Evolutionary conservation across 805 yeast species (phyloP).

Genomic region (Starmerella vaccinii): DNA sequence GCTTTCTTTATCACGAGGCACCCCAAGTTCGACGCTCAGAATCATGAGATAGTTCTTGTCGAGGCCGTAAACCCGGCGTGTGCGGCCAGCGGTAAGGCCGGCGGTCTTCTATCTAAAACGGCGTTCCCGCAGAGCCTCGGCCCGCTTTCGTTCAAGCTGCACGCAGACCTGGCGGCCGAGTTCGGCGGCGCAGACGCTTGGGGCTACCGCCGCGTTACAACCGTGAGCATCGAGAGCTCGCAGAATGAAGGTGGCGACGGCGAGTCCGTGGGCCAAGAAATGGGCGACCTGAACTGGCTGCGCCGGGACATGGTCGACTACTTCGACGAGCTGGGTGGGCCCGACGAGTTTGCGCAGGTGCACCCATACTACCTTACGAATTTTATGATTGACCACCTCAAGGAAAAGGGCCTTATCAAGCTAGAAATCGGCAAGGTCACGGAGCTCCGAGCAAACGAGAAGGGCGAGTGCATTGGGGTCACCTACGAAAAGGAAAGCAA

Average conservation of each 20-base stretch:
- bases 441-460: conserved; percentile 51
- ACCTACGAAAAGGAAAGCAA: conserved; percentile 38
- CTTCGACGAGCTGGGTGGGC: conserved; percentile 74
- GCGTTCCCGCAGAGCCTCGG: conserved; percentile 95
- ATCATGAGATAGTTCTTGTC: conserved; percentile 70
- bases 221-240: conserved; percentile 58
- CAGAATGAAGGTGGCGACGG: conserved; percentile 2
- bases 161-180: conserved; percentile 67
- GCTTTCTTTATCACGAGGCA: conserved; percentile 82
- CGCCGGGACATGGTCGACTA: conserved; percentile 50
- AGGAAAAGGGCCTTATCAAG: conserved; percentile 74
- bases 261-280: neutral
- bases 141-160: conserved; percentile 74
- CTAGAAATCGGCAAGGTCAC: conserved; percentile 75
- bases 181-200: conserved; percentile 78
- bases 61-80: conserved; percentile 92
- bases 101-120: conserved; percentile 89
- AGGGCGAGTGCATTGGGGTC: conserved; percentile 64
- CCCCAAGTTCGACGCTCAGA: conserved; percentile 61
- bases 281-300: conserved; percentile 44
- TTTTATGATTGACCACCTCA: conserved; percentile 65
- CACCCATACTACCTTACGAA: conserved; percentile 94
- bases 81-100: conserved; percentile 96
- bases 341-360: conserved; percentile 87
- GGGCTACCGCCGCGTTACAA: conserved; percentile 86